Conservation (phyloP, 2,329 filamentous ascomycete species). For the Gnomoniopsis sp. region DNA sequence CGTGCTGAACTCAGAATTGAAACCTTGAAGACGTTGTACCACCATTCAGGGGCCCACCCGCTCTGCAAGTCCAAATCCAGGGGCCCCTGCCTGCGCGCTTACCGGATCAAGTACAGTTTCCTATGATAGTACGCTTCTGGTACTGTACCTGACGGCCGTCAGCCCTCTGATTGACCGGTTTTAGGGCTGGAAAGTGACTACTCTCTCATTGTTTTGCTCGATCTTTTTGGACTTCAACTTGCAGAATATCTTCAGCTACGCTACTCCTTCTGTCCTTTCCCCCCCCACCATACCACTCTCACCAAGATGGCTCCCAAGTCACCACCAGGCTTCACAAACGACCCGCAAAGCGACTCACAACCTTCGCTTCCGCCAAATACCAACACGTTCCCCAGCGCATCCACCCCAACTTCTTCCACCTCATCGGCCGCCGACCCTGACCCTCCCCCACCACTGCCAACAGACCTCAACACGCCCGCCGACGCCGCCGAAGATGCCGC, state of each 20-base stretch:
- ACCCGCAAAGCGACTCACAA: not conserved
- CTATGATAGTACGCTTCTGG: too few relatives aligned
- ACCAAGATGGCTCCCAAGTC: not conserved
- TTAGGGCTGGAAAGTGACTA: too few relatives aligned
- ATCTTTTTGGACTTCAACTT: too few relatives aligned
- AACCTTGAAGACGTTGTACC: too few relatives aligned
- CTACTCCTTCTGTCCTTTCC: not conserved
- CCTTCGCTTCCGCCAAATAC: not conserved
- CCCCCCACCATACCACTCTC: not conserved
- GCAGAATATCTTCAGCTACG: not conserved
- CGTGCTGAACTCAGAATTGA: too few relatives aligned
- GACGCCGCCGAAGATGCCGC: conserved; percentile 8
- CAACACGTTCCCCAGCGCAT: not conserved
- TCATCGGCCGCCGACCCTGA: not conserved
- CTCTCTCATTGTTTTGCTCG: too few relatives aligned
- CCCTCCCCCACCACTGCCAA: conserved; percentile 13
- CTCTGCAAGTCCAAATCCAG: too few relatives aligned
- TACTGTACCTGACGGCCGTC: too few relatives aligned
- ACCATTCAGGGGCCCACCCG: too few relatives aligned
- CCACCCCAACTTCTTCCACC: not conserved
- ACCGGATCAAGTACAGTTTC: too few relatives aligned
- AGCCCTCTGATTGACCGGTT: too few relatives aligned
- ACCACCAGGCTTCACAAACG: not conserved
- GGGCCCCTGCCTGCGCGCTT: too few relatives aligned
- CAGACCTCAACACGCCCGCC: conserved; percentile 14